phyloP scores from a whole-genome alignment of 2,329 filamentous ascomycete genomes.

The Ceratocystis ficicola region DNA sequence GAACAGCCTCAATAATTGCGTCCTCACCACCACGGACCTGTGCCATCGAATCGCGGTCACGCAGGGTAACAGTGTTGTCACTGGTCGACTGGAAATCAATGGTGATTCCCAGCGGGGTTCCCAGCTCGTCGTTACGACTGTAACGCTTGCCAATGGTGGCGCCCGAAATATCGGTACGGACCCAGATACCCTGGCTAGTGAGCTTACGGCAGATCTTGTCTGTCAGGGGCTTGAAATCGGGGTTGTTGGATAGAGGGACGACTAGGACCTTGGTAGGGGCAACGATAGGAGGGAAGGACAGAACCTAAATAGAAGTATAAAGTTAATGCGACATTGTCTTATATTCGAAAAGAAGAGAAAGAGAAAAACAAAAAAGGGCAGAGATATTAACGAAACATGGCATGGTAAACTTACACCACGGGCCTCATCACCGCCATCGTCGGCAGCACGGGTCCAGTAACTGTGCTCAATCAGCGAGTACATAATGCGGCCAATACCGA shows the following conservation, averaged over 20 bases:
- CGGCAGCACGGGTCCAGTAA: slow-evolving; percentile 73
- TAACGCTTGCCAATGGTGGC: slow-evolving; percentile 84
- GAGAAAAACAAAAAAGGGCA: neutral
- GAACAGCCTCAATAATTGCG: slow-evolving; percentile 58
- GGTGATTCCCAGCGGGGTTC: slow-evolving; percentile 77
- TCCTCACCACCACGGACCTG: slow-evolving; percentile 70
- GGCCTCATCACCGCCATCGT: slow-evolving; percentile 62
- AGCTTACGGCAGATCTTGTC: slow-evolving; percentile 56
- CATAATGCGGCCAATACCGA: slow-evolving; percentile 81
- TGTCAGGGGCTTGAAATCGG: slow-evolving; percentile 59
- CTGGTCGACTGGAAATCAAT: slow-evolving; percentile 83
- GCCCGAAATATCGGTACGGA: slow-evolving; percentile 67
- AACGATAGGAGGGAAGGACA: slow-evolving; percentile 41
- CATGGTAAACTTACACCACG: slow-evolving; percentile 56
- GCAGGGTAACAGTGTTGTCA: slow-evolving; percentile 66
- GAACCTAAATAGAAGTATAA: slow-evolving; percentile 27
- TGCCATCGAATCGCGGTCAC: slow-evolving; percentile 71
- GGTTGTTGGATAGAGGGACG: slow-evolving; percentile 64
- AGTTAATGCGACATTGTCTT: slow-evolving; percentile 27
- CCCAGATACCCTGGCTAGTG: slow-evolving; percentile 58
- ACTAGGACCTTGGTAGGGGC: slow-evolving; percentile 80
- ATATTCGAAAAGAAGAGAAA: neutral
- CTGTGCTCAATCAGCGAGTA: slow-evolving; percentile 86
- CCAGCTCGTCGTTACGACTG: slow-evolving; percentile 77
- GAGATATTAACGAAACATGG: neutral